Conservation (phyloP, 305 asterid species). For the Salvia sclarea region DNA sequence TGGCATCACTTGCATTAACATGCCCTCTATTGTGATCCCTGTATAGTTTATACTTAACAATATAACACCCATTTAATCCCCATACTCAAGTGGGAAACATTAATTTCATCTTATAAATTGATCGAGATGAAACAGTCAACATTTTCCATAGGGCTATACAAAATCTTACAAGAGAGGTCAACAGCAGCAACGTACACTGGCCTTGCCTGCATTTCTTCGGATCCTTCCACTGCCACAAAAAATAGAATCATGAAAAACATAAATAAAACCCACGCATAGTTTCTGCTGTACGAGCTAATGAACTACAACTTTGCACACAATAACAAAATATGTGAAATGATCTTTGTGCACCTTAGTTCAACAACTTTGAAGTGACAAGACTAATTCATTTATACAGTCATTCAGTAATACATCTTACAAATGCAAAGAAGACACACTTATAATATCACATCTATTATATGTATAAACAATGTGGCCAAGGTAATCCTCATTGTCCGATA, state of each 20-base stretch:
- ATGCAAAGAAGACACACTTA: constrained; percentile 11
- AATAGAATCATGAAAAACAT: constrained; percentile 27
- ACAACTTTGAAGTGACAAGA: not conserved
- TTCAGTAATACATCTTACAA: not conserved
- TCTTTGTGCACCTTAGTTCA: constrained; percentile 25
- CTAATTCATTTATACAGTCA: not conserved
- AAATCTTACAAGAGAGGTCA: constrained; percentile 87
- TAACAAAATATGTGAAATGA: constrained; percentile 13
- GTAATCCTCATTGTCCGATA: constrained; percentile 12
- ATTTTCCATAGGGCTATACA: constrained; percentile 21
- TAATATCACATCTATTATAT: not conserved
- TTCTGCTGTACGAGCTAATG: constrained; percentile 11
- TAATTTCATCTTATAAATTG: constrained; percentile 17
- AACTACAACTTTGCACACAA: constrained; percentile 18
- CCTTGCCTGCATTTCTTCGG: constrained; percentile 79
- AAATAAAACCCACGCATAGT: not conserved
- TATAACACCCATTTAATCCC: not conserved
- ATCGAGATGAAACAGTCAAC: constrained; percentile 9
- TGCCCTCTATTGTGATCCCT: not conserved
- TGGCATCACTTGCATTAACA: constrained; percentile 17
- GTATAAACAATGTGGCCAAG: not conserved
- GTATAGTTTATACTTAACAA: constrained; percentile 28
- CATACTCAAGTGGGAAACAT: constrained; percentile 9
- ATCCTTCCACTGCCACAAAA: constrained; percentile 72
- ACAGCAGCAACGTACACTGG: constrained; percentile 97